Evolutionary conservation across 495 filamentous ascomycete genomes (phyloP).

Genomic region (Neurospora sp.): DNA sequence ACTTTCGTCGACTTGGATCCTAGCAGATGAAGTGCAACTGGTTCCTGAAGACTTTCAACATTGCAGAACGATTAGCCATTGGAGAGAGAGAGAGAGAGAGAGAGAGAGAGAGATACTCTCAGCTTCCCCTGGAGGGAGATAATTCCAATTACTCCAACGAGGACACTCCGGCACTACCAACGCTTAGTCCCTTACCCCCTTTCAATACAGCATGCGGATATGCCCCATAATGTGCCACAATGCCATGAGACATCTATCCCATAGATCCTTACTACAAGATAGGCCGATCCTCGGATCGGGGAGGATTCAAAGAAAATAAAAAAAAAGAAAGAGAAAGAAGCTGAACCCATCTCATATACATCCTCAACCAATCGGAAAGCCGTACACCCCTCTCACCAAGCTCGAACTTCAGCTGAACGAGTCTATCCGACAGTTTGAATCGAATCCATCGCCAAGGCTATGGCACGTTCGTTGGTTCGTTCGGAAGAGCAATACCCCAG

Average conservation of each 20-base stretch:
- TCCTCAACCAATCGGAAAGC: neutral
- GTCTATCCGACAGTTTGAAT: neutral
- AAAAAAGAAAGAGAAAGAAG: neutral
- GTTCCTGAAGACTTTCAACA: neutral
- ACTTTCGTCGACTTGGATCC: neutral
- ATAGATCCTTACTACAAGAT: neutral
- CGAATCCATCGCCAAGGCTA: neutral
- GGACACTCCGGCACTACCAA: neutral
- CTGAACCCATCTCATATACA: neutral
- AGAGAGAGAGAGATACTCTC: neutral
- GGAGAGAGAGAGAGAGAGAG: neutral
- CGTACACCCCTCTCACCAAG: neutral
- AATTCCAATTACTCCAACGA: neutral
- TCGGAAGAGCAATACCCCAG: neutral
- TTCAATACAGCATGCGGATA: neutral
- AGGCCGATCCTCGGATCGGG: neutral
- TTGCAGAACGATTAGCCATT: neutral
- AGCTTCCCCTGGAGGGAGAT: neutral
- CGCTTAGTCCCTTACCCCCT: neutral
- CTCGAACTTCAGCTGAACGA: neutral
- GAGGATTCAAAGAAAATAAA: too few relatives aligned
- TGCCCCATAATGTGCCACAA: neutral
- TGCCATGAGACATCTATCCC: neutral
- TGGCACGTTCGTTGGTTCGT: neutral
- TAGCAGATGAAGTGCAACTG: neutral